Base-by-base conservation (phyloP, 345 rosid species). In the Dipteronia sinensis region DNA sequence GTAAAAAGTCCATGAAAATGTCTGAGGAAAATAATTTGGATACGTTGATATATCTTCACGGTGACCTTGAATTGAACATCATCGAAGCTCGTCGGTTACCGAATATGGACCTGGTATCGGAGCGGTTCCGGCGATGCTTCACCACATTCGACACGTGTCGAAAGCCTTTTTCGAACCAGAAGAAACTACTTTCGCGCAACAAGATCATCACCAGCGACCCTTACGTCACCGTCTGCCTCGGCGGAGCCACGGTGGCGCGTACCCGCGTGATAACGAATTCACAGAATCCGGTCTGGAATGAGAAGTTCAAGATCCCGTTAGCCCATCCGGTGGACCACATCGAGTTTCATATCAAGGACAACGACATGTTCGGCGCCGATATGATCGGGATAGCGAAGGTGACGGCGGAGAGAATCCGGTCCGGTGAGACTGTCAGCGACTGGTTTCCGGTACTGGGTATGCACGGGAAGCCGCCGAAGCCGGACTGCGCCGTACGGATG, bases 291-390 rank as follows among this genome's bases (percentile, higher is more conserved):
- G 25, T 55, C 22, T 94, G 98, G 97, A 86, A 88, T 78, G 93
- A 94, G 80, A 89, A 77, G 25, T 94, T 94, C 81, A 74, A 61
- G 58, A 84, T 93, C 64, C 93, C 94, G 0, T 72, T 94, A 22
- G 98, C 97, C 25, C 98, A 94, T 66, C 97, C 97, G 1, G 93
- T 80, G 20, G 62, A 80, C 3, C 65, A 75, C 55, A 76, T 93
- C n/a, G 95, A 91, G 82, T 93, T 94, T 76, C 51, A 79, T 76
- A 93, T 94, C 29, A 94, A 94, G 68, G 98, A 93, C 42, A 82
- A 93, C 62, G 97, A 94, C 85, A 67, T 90, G 12, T 93, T 94
- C 64, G 98, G 97, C 31, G 94, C 97, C 29, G 95, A 94, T 63
- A 31, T 85, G 31, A 93, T 94, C 76, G 98, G 98, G 31, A 56